Percentiles rank a stretch among this genome's conserved stretches.
Conservation (phyloP, 371 early-diverging fungal species). For the Apophysomyces variabilis region DNA sequence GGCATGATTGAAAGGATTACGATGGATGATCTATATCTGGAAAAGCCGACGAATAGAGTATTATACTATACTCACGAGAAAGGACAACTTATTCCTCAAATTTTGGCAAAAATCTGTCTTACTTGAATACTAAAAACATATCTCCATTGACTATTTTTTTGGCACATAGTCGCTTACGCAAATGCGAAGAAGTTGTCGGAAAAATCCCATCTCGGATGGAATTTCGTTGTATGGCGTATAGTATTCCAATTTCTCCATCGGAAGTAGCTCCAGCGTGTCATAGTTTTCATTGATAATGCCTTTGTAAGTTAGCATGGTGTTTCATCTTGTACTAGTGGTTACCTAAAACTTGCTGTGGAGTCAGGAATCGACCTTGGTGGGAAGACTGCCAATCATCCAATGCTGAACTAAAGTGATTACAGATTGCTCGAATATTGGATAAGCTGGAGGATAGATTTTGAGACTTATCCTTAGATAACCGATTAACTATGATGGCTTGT, state of each 20-base stretch:
- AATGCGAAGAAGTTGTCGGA: conserved; percentile 52
- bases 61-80: conserved; percentile 35
- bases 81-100: conserved; percentile 11
- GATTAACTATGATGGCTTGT: conserved; percentile 1
- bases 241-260: conserved; percentile 31
- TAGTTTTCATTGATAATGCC: conserved; percentile 34
- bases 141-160: not conserved
- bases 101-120: not conserved
- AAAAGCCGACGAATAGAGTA: conserved; percentile 23
- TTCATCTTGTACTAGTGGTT: conserved; percentile 4
- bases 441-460: conserved; percentile 30
- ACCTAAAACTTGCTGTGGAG: conserved; percentile 50
- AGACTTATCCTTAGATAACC: conserved; percentile 31
- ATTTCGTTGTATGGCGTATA: conserved; percentile 50
- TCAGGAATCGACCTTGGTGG: conserved; percentile 30
- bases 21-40: conserved; percentile 34
- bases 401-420: conserved; percentile 49
- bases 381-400: conserved; percentile 42
- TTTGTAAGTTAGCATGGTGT: conserved; percentile 3
- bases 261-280: conserved; percentile 29
- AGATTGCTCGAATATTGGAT: conserved; percentile 38
- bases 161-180: conserved; percentile 43
- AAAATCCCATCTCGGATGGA: conserved; percentile 56
- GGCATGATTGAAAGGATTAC: conserved; percentile 33
- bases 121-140: not conserved